Base-by-base conservation (phyloP, 129 eudicot genomes). In the Sambucus nigra region DNA sequence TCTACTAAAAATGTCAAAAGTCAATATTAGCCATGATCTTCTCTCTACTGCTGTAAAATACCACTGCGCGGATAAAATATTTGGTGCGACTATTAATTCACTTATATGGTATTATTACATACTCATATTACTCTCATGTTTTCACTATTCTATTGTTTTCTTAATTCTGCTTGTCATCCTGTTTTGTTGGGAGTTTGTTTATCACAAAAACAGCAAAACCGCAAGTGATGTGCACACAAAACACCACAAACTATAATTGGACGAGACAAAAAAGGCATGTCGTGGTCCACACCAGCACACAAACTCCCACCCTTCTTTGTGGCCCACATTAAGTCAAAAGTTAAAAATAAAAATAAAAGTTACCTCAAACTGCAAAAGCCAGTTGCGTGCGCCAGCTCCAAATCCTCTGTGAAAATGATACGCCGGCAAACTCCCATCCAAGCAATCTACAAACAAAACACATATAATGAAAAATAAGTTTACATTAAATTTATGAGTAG, bases 281-380 rank as follows among this genome's bases (percentile, higher is more conserved):
- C 42, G 8, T 35, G 42, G 42, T 35, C 13, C 8, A 15, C 1
- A 3, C 42, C n/a, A n/a, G 42, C 58, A 53, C 11, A 25, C 56
- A 51, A 22, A 16, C 16, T 42, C 16, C 19, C 48, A 42, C 17
- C 17, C 58, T 15, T 22, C 59, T 53, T n/a, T 56, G 40, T 33
- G 50, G 54, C 57, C 64, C 47, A 38, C 23, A 10, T 23, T 32
- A 60, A 59, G 33, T 25, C 19, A 54, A 17, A 60, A 29, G 25
- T n/a, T 17, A 25, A 50, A 35, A 35, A 15, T 4, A 53, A 51
- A 39, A 55, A n/a, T n/a, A 22, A 17, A 25, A 0, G 40, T 63
- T 83, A 84, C 97, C 97, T 89, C 97, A 64, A 89, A 89, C 64
- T 89, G 97, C 64, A 89, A 63, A 75, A 89, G 80, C 97, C 97